Conservation (phyloP, 140 eudicot species). For the Ambrosia hybrid region DNA sequence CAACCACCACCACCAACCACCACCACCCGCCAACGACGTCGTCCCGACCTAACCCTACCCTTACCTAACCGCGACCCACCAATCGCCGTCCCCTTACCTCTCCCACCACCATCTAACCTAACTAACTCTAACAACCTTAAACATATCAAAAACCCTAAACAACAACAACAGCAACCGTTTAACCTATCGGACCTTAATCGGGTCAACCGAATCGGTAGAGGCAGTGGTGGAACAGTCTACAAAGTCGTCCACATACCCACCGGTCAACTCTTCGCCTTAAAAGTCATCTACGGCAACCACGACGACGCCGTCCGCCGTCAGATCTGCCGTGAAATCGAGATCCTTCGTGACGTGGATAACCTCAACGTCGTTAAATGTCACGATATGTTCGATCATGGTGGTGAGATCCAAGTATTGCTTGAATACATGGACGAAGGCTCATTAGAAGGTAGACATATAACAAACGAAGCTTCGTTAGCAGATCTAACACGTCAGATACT, state of each 20-base stretch:
- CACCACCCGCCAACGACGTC: conserved; percentile 61
- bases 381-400: conserved; percentile 78
- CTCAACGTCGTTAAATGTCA: conserved; percentile 68
- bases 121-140: conserved; percentile 9
- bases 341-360: conserved; percentile 79
- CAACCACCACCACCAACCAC: conserved; percentile 44
- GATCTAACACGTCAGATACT: conserved; percentile 73
- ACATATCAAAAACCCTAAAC: conserved; percentile 15
- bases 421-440: conserved; percentile 89
- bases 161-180: conserved; percentile 5
- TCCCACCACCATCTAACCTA: conserved; percentile 53
- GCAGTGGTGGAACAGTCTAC: conserved; percentile 91
- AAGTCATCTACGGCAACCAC: conserved; percentile 82
- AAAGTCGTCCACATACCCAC: conserved; percentile 83
- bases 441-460: conserved; percentile 62
- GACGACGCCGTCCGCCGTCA: conserved; percentile 81
- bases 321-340: conserved; percentile 92
- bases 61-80: conserved; percentile 68
- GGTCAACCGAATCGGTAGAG: conserved; percentile 78
- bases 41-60: conserved; percentile 76
- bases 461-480: conserved; percentile 57
- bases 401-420: conserved; percentile 79
- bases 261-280: conserved; percentile 57
- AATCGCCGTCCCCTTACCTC: conserved; percentile 84
- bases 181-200: conserved; percentile 70